Base-by-base conservation (phyloP, 768 basidiomycete genomes). In the Hericium alpestre region DNA sequence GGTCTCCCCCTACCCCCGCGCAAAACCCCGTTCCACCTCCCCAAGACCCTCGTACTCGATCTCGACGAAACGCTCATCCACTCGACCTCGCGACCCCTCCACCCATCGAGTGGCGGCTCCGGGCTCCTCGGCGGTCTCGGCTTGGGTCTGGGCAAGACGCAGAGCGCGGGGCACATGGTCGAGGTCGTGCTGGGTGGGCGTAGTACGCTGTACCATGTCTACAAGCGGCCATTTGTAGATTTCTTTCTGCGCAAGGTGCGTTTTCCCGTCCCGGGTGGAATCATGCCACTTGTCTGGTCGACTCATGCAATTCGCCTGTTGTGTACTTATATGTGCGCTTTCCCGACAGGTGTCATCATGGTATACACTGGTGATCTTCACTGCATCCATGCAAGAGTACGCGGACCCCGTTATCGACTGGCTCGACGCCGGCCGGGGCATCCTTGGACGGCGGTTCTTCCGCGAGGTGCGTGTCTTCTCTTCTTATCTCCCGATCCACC, bases 321-420 rank as follows among this genome's bases (percentile, higher is more conserved):
- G 20, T 51, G 49, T 51, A 16, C 27, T 25, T 18, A 23, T 25
- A 43, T 41, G 18, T 32, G 27, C 37, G 18, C 58, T 60, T 55
- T 22, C 23, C 47, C 57, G 46, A n/a, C 64, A 98, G 94, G 95
- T 97, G 41, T 94, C 96, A 32, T 79, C 86, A 23, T 99, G 96
- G 96, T 99, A 99, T 72, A 98, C 94, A 1, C 81, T 99, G 58
- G 93, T 99, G 54, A 93, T 99, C 61, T 99, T 95, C 72, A 99
- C 96, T 37, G 96, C 96, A 7, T 97, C 95, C 9, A 92, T 99
- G 90, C 89, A 93, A 66, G 96, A 99, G 72, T 99, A 99, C 69
- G 96, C 96, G 59, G 96, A 99, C 74, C 96, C 96, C 0, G 94
- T 99, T 27, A 99, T 99, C 63, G 96, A 99, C 72, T 99, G 96